Evolutionary conservation across 345 rosid genomes (phyloP).

Genomic region (Hibiscus trionum): DNA sequence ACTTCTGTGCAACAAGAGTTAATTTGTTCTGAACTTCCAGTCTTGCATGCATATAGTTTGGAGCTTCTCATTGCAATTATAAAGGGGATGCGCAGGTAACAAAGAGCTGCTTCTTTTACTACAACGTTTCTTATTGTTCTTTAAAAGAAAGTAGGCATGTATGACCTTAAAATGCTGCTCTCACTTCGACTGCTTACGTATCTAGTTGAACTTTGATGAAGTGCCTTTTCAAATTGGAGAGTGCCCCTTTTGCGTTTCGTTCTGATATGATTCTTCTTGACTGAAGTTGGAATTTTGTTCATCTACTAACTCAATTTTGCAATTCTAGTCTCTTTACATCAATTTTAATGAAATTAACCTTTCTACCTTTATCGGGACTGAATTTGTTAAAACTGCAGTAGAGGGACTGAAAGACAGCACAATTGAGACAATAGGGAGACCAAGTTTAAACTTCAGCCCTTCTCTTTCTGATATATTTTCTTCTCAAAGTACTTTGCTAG

Average conservation of each 20-base stretch:
- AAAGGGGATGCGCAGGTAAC: conserved; percentile 67
- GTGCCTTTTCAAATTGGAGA: background rate
- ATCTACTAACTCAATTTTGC: background rate
- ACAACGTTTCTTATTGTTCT: background rate
- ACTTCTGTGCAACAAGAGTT: conserved; percentile 65
- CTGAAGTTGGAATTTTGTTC: background rate
- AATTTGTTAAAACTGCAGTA: background rate
- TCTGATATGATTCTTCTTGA: background rate
- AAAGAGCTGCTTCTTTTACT: background rate
- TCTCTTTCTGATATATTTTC: background rate
- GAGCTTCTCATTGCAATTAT: conserved; percentile 56
- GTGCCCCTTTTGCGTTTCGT: background rate
- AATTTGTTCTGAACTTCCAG: conserved; percentile 73
- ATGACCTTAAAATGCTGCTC: background rate
- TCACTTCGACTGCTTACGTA: background rate
- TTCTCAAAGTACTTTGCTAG: background rate
- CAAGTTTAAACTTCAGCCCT: background rate
- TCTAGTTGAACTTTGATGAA: background rate
- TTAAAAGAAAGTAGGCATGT: background rate
- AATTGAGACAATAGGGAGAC: background rate
- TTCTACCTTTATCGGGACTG: background rate
- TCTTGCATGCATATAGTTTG: conserved; percentile 50
- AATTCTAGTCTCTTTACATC: background rate
- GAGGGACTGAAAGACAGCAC: background rate
- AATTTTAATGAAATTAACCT: background rate